Conservation (phyloP, 805 yeast species). For the Pichia gijzeniarum region DNA sequence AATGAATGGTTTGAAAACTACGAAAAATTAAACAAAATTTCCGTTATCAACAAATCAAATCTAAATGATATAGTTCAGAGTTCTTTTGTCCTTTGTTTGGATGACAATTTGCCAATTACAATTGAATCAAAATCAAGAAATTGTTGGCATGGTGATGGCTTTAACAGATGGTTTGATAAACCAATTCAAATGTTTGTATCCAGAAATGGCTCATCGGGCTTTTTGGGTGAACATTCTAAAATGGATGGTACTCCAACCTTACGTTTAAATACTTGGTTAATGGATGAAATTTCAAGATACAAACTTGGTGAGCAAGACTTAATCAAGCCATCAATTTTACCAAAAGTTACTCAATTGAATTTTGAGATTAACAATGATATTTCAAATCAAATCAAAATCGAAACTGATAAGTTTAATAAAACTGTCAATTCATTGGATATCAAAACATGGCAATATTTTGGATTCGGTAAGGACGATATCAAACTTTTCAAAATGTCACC, state of each 20-base stretch:
- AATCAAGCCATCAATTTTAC: neutral
- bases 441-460: constrained; percentile 71
- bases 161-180: constrained; percentile 90
- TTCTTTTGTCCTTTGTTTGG: constrained; percentile 77
- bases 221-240: constrained; percentile 92
- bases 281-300: constrained; percentile 34
- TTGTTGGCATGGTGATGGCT: constrained; percentile 95
- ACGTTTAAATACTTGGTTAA: constrained; percentile 72
- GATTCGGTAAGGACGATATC: constrained; percentile 81
- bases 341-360: constrained; percentile 29
- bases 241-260: constrained; percentile 98
- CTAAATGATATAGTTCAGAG: constrained; percentile 67
- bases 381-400: constrained; percentile 45
- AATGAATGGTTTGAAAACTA: constrained; percentile 70
- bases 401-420: constrained; percentile 48
- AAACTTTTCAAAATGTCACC: constrained; percentile 84
- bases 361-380: constrained; percentile 56
- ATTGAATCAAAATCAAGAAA: constrained; percentile 77
- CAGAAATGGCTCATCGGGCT: constrained; percentile 83
- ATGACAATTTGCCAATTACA: constrained; percentile 63
- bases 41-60: constrained; percentile 49
- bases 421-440: constrained; percentile 63
- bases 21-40: constrained; percentile 48
- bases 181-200: constrained; percentile 79
- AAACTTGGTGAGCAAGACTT: constrained; percentile 8